Evolutionary conservation across 2,329 filamentous ascomycete genomes (phyloP).

Genomic region (Pezicula neosporulosa): DNA sequence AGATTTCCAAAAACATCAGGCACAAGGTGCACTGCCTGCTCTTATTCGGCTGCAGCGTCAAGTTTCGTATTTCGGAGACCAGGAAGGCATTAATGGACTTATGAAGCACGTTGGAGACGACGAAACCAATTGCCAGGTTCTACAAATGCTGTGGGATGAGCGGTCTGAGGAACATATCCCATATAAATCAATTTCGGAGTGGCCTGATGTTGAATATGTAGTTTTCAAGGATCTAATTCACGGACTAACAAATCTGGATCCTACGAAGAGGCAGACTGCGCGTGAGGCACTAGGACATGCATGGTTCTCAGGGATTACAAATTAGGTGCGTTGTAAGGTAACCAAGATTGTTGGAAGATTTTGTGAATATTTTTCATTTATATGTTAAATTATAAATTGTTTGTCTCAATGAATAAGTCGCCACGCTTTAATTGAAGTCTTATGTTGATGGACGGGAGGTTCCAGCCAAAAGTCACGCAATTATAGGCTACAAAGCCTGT

Average conservation of each 20-base stretch:
- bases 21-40: slow-evolving; percentile 13
- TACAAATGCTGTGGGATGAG: slow-evolving; percentile 31
- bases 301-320: slow-evolving; percentile 20
- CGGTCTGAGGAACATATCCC: slow-evolving; percentile 24
- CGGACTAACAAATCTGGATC: slow-evolving; percentile 30
- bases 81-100: no score
- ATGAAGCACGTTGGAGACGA: no score
- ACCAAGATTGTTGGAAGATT: no score
- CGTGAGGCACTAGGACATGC: slow-evolving; percentile 28
- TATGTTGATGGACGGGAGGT: no score
- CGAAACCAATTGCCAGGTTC: slow-evolving; percentile 25
- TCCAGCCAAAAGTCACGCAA: no score
- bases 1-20: slow-evolving; percentile 6
- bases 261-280: slow-evolving; percentile 28
- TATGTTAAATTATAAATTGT: no score
- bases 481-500: no score
- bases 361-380: no score
- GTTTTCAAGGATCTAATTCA: slow-evolving; percentile 27
- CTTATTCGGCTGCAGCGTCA: slow-evolving; percentile 18
- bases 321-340: no score
- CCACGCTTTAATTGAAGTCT: no score
- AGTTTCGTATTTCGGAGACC: slow-evolving; percentile 7
- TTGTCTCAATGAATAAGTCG: no score
- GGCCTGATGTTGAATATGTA: slow-evolving; percentile 24
- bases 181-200: slow-evolving; percentile 30